phyloP scores from a whole-genome alignment of 257 asterid species.

The Solanum appendiculatum region DNA sequence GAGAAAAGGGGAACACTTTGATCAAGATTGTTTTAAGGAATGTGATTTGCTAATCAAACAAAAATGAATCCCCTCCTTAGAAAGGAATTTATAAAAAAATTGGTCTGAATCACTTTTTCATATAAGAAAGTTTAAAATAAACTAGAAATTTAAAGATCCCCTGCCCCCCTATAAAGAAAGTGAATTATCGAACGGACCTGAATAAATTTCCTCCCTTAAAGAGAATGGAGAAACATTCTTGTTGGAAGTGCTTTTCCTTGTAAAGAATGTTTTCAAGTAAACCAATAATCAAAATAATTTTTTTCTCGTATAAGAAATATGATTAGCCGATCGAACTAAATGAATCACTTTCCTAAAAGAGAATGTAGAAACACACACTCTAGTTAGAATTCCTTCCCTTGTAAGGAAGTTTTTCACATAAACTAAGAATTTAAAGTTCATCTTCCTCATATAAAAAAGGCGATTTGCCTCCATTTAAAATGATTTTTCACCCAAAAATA shows the following conservation, averaged over 20 bases:
- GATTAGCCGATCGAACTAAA: not conserved
- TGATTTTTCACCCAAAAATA: not conserved
- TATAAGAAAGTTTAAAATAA: too few relatives aligned
- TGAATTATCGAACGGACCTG: not conserved
- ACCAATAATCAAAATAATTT: too few relatives aligned
- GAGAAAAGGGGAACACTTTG: not conserved
- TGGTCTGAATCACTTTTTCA: too few relatives aligned
- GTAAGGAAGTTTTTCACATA: not conserved
- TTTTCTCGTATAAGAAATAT: too few relatives aligned
- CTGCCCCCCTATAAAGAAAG: not conserved
- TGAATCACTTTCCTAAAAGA: not conserved
- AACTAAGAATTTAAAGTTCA: not conserved
- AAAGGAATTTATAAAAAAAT: too few relatives aligned
- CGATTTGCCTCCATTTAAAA: not conserved
- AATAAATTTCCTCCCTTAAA: too few relatives aligned
- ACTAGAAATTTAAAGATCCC: not conserved
- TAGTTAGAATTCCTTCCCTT: not conserved
- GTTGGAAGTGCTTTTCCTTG: too few relatives aligned
- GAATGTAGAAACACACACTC: not conserved
- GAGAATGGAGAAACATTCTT: not conserved
- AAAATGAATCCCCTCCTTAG: not conserved
- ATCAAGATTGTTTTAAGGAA: too few relatives aligned
- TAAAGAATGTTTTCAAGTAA: not conserved
- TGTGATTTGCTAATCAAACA: not conserved
- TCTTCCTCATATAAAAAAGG: not conserved